Percentiles rank a stretch among this genome's conserved stretches.
phyloP scores from a whole-genome alignment of 495 filamentous ascomycete species.

The Daldinia caldariorum region DNA sequence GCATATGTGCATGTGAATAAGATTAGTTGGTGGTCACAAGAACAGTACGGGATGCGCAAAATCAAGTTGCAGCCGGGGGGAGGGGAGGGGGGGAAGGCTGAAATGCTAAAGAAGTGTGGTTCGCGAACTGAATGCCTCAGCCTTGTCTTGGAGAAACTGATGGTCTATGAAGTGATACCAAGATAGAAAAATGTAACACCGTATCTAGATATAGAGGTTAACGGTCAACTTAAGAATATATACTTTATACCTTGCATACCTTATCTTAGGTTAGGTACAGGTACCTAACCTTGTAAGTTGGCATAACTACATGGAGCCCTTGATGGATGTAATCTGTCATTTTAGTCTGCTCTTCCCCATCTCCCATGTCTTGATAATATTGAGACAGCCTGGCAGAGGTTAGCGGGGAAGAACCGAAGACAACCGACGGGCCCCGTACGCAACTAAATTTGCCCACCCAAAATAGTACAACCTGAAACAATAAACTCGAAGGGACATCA shows the following conservation, averaged over 20 bases:
- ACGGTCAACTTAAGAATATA: not conserved
- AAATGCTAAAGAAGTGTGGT: constrained; percentile 13
- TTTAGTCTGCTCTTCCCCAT: not conserved
- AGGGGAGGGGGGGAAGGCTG: not conserved
- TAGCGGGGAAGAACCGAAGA: not conserved
- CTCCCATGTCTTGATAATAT: not conserved
- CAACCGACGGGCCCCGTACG: constrained; percentile 1
- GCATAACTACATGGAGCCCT: no score
- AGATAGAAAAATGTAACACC: not conserved
- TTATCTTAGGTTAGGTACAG: no score
- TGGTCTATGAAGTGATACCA: not conserved
- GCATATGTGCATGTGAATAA: constrained; percentile 17
- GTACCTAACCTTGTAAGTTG: no score
- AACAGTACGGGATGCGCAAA: not conserved
- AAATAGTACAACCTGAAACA: constrained; percentile 31
- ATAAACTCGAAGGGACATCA: not conserved
- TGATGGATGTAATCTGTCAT: not conserved
- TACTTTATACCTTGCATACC: not conserved
- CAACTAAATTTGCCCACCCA: constrained; percentile 17
- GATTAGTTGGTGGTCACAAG: constrained; percentile 28
- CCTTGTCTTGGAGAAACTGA: constrained; percentile 18
- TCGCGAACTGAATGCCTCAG: constrained; percentile 23
- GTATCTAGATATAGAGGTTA: constrained; percentile 5
- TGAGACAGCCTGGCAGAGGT: not conserved
- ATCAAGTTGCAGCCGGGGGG: not conserved